Evolutionary conservation across 495 filamentous ascomycete species (phyloP).

Genomic region (Xylaria sp.): DNA sequence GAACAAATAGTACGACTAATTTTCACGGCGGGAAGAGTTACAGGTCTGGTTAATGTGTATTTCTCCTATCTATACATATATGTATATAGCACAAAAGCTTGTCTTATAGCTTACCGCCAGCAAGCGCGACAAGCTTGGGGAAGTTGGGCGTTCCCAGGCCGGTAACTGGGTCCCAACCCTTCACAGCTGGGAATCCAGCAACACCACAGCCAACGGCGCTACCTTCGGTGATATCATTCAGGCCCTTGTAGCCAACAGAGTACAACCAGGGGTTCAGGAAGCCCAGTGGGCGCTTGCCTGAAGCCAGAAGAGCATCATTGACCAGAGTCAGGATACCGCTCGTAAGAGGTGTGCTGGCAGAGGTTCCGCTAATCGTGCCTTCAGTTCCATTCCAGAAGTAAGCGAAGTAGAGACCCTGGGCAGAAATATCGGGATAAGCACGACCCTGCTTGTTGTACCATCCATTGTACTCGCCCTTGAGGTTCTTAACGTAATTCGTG

Average conservation of each 20-base stretch:
- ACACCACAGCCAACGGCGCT: conserved; percentile 68
- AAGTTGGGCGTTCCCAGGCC: conserved; percentile 50
- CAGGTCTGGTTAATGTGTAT: neutral
- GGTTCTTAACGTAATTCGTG: conserved; percentile 61
- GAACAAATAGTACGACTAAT: no score
- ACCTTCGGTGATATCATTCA: conserved; percentile 70
- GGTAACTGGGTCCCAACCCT: conserved; percentile 57
- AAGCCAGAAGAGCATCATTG: conserved; percentile 68
- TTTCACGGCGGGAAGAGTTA: no score
- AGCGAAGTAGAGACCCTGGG: conserved; percentile 56
- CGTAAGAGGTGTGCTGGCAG: conserved; percentile 68
- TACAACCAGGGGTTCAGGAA: conserved; percentile 83
- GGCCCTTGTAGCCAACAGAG: conserved; percentile 53
- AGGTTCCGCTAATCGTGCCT: conserved; percentile 63
- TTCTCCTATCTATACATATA: neutral
- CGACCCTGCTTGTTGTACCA: conserved; percentile 65
- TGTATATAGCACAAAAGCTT: neutral
- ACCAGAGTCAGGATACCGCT: conserved; percentile 69
- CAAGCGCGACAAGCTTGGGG: conserved; percentile 29
- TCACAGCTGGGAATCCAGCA: conserved; percentile 44
- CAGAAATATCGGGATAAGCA: conserved; percentile 76
- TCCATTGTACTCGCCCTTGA: conserved; percentile 38
- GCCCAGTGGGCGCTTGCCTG: conserved; percentile 64
- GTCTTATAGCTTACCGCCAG: conserved; percentile 22
- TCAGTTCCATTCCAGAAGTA: conserved; percentile 50